Base-by-base conservation (phyloP, 2,329 filamentous ascomycete genomes). In the Scortechinia acanthostroma region DNA sequence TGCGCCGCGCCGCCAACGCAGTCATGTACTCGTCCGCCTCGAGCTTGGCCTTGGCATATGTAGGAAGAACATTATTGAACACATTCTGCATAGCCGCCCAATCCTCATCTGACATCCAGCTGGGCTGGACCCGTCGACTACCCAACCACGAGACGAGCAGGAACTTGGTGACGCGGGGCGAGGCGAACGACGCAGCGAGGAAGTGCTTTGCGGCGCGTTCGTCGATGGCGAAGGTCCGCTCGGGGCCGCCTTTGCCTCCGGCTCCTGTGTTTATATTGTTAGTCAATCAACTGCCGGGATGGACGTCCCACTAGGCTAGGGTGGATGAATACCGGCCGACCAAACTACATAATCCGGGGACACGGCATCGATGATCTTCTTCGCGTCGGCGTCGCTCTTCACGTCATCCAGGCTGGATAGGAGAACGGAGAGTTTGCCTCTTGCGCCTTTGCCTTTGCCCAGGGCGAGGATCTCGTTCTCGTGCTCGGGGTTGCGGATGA, bases 401-500 rank as follows among this genome's bases (percentile, higher is more conserved):
- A 91, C 72, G 16, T 88, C 84, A 45, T 88, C 85, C 17, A 91
- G 65, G 55, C 80, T 88, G 55, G 75, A 74, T 15, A 91, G 71
- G 1, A 91, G 67, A 2, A 91, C 82, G 45, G 77, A 73, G 28
- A 93, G 65, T 50, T 76, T 83, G 21, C 83, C 83, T 2, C 73
- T 73, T 45, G 77, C 69, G 16, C 70, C 74, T 16, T 71, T 60
- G n/a, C n/a, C n/a, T 2, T 59, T 53, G 47, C 73, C 78, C 2
- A 87, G 73, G 46, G 73, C 73, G 53, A 83, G 65, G 47, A 94
- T 81, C 45, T 80, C 68, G 3, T 69, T 58, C 37, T 76, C 73
- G 52, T 93, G 88, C 1, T 80, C 78, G n/a, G 77, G 68, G 50
- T 80, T 77, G 55, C 88, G 85, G 60, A 94, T 83, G 49, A 93